Percentiles rank a stretch among this genome's conserved stretches.
These are phyloP conservation scores for Fusarium scirpi DNA, from an alignment of 2,329 filamentous ascomycete species.

Conservation along the genomic window DNA sequence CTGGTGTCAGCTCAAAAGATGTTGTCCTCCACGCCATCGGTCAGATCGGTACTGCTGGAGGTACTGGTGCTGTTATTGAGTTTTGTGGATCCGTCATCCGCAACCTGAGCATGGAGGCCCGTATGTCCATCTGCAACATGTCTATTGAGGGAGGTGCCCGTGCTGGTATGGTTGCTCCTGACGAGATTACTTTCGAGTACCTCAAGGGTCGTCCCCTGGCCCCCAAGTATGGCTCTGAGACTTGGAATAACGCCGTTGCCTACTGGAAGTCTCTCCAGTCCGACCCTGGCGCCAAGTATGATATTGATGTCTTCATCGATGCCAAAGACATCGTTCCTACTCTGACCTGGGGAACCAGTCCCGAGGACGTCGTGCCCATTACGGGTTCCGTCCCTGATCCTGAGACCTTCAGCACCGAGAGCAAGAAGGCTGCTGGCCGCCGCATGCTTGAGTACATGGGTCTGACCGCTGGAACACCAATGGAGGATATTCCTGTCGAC, in stretches of 20 bases:
- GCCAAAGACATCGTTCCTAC: slow-evolving; percentile 94
- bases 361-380: slow-evolving; percentile 96
- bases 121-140: slow-evolving; percentile 99
- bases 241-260: slow-evolving; percentile 88
- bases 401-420: slow-evolving; percentile 82
- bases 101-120: slow-evolving; percentile 90
- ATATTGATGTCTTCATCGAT: slow-evolving; percentile 89
- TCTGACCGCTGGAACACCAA: slow-evolving; percentile 82
- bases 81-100: slow-evolving; percentile 96
- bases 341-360: slow-evolving; percentile 96
- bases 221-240: slow-evolving; percentile 82
- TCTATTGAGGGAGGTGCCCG: slow-evolving; percentile 95
- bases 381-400: slow-evolving; percentile 91
- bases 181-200: slow-evolving; percentile 94
- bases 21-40: slow-evolving; percentile 94
- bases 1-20: slow-evolving; percentile 96
- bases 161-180: slow-evolving; percentile 96
- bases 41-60: slow-evolving; percentile 92
- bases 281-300: slow-evolving; percentile 89
- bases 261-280: slow-evolving; percentile 92
- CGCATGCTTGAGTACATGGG: slow-evolving; percentile 98
- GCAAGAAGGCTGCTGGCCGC: slow-evolving; percentile 82
- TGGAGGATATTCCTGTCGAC: slow-evolving; percentile 93
- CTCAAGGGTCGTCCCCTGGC: slow-evolving; percentile 91
- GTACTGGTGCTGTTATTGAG: slow-evolving; percentile 94